A percentile compares a stretch with the other conserved stretches of the same genome.
phyloP scores from a whole-genome alignment of 75 land plant species.

The Selaginella tamariscina region DNA sequence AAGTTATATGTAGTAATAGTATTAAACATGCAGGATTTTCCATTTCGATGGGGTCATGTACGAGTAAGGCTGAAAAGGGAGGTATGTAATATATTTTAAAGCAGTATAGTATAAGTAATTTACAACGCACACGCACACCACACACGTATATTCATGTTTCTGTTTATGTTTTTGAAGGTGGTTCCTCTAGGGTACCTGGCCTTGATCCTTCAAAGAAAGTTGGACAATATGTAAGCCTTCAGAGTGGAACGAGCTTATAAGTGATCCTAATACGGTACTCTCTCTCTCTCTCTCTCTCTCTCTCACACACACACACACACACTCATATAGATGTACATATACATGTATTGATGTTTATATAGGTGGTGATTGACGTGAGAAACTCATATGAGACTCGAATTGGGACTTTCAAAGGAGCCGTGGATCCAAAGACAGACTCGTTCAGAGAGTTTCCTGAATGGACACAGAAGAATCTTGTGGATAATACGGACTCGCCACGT shows the following conservation, averaged over 20 bases:
- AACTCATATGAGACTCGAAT: slow-evolving; percentile 85
- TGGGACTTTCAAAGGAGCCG: slow-evolving; percentile 83
- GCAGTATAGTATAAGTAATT: no score
- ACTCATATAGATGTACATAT: no score
- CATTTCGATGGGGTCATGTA: slow-evolving; percentile 98
- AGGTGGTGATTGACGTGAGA: slow-evolving; percentile 94
- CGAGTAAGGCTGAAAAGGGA: slow-evolving; percentile 94
- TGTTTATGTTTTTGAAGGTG: slow-evolving; percentile 17
- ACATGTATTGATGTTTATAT: slow-evolving; percentile 4
- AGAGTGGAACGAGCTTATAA: slow-evolving; percentile 84
- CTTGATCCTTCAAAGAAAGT: slow-evolving; percentile 67
- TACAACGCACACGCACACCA: no score
- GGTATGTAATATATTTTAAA: no score
- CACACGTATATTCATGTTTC: no score
- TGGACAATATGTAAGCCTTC: slow-evolving; percentile 86
- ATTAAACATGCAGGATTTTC: slow-evolving; percentile 98
- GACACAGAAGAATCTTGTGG: slow-evolving; percentile 48
- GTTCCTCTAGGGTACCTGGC: slow-evolving; percentile 77
- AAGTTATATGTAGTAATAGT: no score
- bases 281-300: background rate
- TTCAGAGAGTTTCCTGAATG: slow-evolving; percentile 86
- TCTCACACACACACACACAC: background rate
- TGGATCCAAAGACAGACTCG: slow-evolving; percentile 79
- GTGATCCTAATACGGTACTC: slow-evolving; percentile 80
- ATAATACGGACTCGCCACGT: slow-evolving; percentile 25